phyloP scores from a whole-genome alignment of 192 early-diverging fungal genomes.

The Umbelopsis sp. region DNA sequence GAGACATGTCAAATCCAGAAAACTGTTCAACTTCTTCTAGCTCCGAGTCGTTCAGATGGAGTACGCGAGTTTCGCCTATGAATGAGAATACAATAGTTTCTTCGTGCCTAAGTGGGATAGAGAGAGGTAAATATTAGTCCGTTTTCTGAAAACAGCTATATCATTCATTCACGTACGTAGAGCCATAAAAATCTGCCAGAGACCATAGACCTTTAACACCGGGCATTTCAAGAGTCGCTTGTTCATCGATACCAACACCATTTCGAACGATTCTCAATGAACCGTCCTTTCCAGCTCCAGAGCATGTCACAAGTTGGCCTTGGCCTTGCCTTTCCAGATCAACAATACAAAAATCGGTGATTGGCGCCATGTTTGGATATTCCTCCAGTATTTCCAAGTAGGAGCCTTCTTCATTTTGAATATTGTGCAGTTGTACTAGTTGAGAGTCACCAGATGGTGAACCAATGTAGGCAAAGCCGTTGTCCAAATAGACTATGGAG shows the following conservation, averaged over 20 bases:
- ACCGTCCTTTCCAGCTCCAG: slow-evolving; percentile 74
- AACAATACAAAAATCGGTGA: slow-evolving; percentile 84
- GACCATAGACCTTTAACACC: slow-evolving; percentile 81
- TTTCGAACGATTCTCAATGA: slow-evolving; percentile 82
- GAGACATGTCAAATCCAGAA: slow-evolving; percentile 31
- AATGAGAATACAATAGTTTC: slow-evolving; percentile 65
- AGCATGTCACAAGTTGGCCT: slow-evolving; percentile 52
- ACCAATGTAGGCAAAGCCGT: slow-evolving; percentile 78
- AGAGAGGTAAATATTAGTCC: neutral
- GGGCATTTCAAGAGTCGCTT: slow-evolving; percentile 55
- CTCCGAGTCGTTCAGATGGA: slow-evolving; percentile 48
- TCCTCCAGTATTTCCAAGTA: slow-evolving; percentile 63
- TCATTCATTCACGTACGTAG: slow-evolving; percentile 36
- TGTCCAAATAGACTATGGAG: slow-evolving; percentile 67
- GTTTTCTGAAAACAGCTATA: neutral
- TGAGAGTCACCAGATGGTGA: slow-evolving; percentile 86
- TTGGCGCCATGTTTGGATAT: slow-evolving; percentile 79
- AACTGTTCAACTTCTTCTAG: slow-evolving; percentile 50
- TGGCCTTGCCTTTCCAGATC: slow-evolving; percentile 72
- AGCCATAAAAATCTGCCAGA: slow-evolving; percentile 44
- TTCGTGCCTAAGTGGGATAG: slow-evolving; percentile 32
- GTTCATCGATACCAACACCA: slow-evolving; percentile 83
- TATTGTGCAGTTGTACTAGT: slow-evolving; percentile 61
- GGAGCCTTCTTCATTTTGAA: slow-evolving; percentile 45
- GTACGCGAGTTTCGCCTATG: slow-evolving; percentile 59